These are phyloP conservation scores for Nemophila menziesii DNA, from an alignment of 257 asterid species.

Conservation along the genomic window DNA sequence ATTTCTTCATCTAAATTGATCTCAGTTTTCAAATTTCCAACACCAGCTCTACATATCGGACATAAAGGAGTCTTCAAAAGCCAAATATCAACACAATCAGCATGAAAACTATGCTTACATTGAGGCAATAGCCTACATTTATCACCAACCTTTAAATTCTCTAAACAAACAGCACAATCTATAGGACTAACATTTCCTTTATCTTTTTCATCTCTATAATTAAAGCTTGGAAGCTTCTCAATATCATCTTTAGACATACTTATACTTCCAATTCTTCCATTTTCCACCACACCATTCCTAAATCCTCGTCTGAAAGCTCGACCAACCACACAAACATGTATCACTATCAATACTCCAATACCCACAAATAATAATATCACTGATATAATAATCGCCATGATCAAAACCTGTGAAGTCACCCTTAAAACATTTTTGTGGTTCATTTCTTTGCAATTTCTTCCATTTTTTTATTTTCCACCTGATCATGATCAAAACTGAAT, in stretches of 20 bases:
- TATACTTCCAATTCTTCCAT: constrained; percentile 34
- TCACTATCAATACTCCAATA: constrained; percentile 30
- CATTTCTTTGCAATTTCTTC: constrained; percentile 14
- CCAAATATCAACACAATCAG: constrained; percentile 63
- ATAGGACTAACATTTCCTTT: constrained; percentile 13
- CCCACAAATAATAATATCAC: constrained; percentile 32
- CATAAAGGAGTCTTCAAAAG: constrained; percentile 42
- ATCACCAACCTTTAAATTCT: constrained; percentile 38
- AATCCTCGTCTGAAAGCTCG: constrained; percentile 27
- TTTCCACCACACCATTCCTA: constrained; percentile 17
- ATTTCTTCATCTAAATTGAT: constrained; percentile 12
- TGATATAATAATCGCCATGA: constrained; percentile 45
- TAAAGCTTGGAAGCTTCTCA: constrained; percentile 64
- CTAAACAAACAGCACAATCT: constrained; percentile 64
- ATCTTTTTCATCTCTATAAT: constrained; percentile 33
- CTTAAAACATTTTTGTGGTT: constrained; percentile 18
- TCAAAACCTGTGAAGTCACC: constrained; percentile 15
- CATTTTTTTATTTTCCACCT: neutral
- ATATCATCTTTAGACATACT: constrained; percentile 69
- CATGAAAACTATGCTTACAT: constrained; percentile 63
- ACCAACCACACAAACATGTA: constrained; percentile 56
- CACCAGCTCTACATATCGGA: constrained; percentile 60
- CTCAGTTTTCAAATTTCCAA: constrained; percentile 10
- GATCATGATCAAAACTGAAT: neutral
- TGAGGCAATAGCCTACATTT: constrained; percentile 59